Percentiles rank a stretch among this genome's conserved stretches.
Conservation (phyloP, 2,329 filamentous ascomycete genomes). For the Ophiostoma novo-ulmi region DNA sequence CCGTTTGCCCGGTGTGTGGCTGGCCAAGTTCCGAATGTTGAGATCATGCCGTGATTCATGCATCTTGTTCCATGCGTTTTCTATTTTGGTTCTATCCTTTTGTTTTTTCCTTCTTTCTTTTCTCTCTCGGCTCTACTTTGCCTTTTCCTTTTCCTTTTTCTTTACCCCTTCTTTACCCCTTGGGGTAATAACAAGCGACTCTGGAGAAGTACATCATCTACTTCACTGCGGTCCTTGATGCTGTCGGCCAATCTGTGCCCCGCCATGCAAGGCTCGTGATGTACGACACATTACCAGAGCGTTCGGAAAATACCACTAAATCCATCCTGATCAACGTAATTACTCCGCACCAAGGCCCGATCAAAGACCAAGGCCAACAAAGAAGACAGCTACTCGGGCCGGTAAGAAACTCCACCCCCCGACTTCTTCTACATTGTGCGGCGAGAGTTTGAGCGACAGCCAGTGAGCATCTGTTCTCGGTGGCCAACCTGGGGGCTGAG, state of each 20-base stretch:
- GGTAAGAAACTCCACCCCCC: neutral
- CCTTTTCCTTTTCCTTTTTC: neutral
- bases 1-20: too few species aligned
- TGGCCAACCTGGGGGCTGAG: neutral
- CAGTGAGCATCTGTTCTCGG: neutral
- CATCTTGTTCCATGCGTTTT: too few species aligned
- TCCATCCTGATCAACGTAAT: neutral
- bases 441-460: neutral
- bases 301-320: neutral
- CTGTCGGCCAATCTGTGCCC: too few species aligned
- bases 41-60: too few species aligned
- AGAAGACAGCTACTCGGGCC: neutral
- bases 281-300: too few species aligned
- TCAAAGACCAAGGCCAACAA: neutral
- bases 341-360: neutral
- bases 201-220: neutral
- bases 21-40: too few species aligned
- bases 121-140: too few species aligned
- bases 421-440: neutral
- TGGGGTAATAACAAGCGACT: neutral
- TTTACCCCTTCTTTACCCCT: neutral
- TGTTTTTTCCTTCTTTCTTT: too few species aligned
- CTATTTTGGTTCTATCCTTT: too few species aligned
- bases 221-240: neutral
- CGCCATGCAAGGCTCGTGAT: neutral